Evolutionary conservation across 2,329 filamentous ascomycete species (phyloP), one percentile per base, ranked within the genome.

Genomic region (Taxawa tesnikishii): DNA sequence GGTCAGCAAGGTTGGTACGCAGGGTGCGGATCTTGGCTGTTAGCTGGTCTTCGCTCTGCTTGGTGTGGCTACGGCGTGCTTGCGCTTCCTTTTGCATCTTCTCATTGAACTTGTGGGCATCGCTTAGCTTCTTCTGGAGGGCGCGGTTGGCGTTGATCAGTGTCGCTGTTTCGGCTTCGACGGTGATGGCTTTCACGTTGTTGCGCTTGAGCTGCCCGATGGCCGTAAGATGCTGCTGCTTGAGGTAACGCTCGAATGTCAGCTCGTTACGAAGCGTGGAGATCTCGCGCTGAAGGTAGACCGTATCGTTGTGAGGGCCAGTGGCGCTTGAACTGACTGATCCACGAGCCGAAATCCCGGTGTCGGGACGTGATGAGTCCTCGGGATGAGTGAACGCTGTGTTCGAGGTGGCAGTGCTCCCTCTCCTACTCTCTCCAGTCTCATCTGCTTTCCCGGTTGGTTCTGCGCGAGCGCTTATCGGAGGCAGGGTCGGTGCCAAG

Each of bases 181-280:
- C 79, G 2, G 81, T 79, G 6, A 80, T 80, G 51, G 87, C 79
- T 41, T 73, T 73, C 41, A 88, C 73, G 37, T 84, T 77, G 39
- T 76, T 75, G 10, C 80, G 68, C 43, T 82, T 77, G 26, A 90
- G 58, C 46, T 83, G 79, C 1, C 81, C 81, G 48, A 90, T 87
- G 37, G 88, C 81, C 2, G 77, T 72, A 42, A 87, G 72, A 51
- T 88, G 83, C 47, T 90, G 83, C 41, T 84, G 74, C 50, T 87
- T 88, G 46, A 88, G 68, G 53, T 84, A 88, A 15, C 80, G 69
- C 52, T 90, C 83, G 47, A 88, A 90, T 42, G 80, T 82, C 26
- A 90, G 63, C 44, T 90, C 82, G 39, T 87, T 90, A 27, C 79
- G 75, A 8, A 90, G 56, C 2, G 87, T 59, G 32, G 84, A 69